Evolutionary conservation across 305 asterid species (phyloP), one percentile per base, ranked within the genome.

Genomic region (Fraxinus albicans): DNA sequence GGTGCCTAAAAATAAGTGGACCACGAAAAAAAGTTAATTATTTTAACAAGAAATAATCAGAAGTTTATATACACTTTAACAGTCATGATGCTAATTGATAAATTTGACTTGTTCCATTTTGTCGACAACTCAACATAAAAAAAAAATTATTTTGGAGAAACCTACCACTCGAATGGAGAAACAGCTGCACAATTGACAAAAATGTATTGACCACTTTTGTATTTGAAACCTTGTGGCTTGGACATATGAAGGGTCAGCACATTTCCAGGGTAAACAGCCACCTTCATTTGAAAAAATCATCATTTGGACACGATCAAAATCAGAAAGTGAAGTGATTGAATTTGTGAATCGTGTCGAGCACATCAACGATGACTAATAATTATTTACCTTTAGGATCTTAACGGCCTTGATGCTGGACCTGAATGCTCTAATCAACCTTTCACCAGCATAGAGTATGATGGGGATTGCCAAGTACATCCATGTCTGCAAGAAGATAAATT

Each of bases 131-230:
- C 21, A 15, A 50, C 12, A 65, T 76, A 34, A 65, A 63, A 2
- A 9, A 29, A 29, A 29, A 29, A 35, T 53, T 0, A 19, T 73
- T 19, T 35, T 6, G 21, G 19, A 65, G 65, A 13, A 55, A 76
- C 88, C 83, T 79, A 94, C 98, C 98, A 94, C 80, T 94, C 97
- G 44, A 94, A 94, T 27, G 97, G 97, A 17, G 98, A 94, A 73
- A 94, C 97, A 12, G 97, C 97, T 2, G 98, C 94, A 63, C 98
- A 94, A 80, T 94, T 94, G 89, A 94, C 97, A 65, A 92, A 92
- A 53, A 94, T 91, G 87, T 94, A 94, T 77, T 94, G 98, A 2
- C 98, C 98, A 86, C 98, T 94, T 85, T 91, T 94, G 86, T 94
- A 94, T 87, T 88, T 92, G 87, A 92, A 94, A 36, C 98, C 98